A percentile compares a stretch with the other conserved stretches of the same genome.
phyloP scores from a whole-genome alignment of 306 rosid species.

The Carpinus viminea region DNA sequence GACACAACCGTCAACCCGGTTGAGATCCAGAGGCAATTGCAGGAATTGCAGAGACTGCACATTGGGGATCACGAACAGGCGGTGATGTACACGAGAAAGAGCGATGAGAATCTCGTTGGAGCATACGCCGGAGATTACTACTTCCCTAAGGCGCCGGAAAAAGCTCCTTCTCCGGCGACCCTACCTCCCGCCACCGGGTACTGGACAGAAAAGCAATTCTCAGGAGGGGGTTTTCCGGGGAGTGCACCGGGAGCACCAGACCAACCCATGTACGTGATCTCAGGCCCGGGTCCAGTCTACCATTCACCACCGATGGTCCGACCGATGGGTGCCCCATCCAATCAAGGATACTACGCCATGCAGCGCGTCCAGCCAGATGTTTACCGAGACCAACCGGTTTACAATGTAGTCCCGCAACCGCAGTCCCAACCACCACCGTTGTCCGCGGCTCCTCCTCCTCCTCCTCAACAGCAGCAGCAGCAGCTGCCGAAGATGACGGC shows the following conservation, averaged over 20 bases:
- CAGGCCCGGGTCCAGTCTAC: constrained; percentile 48
- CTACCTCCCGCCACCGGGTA: constrained; percentile 37
- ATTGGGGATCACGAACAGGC: constrained; percentile 60
- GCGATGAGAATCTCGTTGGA: constrained; percentile 49
- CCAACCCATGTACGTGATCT: constrained; percentile 63
- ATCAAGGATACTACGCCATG: constrained; percentile 70
- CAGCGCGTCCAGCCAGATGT: constrained; percentile 60
- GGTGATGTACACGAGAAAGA: constrained; percentile 52
- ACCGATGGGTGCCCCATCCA: constrained; percentile 31
- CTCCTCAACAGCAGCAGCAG: constrained; percentile 24
- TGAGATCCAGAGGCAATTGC: constrained; percentile 73
- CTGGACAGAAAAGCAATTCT: constrained; percentile 65
- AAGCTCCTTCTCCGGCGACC: constrained; percentile 26
- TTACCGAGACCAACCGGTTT: constrained; percentile 74
- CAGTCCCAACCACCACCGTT: constrained; percentile 33
- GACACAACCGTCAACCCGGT: constrained; percentile 43
- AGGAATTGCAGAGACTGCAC: constrained; percentile 61
- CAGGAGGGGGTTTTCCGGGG: constrained; percentile 46
- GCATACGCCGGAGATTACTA: constrained; percentile 66
- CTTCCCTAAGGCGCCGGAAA: constrained; percentile 55
- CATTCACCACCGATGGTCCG: constrained; percentile 58
- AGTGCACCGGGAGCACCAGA: constrained; percentile 41
- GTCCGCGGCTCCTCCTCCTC: constrained; percentile 33
- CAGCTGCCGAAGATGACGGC: constrained; percentile 49
- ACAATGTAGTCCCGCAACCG: constrained; percentile 38